phyloP scores from a whole-genome alignment of 2,329 filamentous ascomycete species.

The Fusarium nurragi region DNA sequence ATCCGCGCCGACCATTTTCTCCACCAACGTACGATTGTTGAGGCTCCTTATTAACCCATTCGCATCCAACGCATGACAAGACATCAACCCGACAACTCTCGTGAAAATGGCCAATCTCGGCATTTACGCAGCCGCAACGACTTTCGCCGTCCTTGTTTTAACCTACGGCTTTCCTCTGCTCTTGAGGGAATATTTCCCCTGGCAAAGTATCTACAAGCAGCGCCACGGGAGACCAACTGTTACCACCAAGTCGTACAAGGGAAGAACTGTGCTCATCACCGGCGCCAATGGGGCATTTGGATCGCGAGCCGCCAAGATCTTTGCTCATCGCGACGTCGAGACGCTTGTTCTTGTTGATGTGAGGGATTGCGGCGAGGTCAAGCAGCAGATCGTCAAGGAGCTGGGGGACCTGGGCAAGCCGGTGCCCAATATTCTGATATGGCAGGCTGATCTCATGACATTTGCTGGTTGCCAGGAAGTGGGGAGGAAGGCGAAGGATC shows the following conservation, averaged over 20 bases:
- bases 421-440: constrained; percentile 48
- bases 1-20: constrained; percentile 33
- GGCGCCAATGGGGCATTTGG: constrained; percentile 52
- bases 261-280: constrained; percentile 50
- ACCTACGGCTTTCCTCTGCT: constrained; percentile 47
- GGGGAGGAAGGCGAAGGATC: constrained; percentile 40
- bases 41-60: constrained; percentile 10
- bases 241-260: constrained; percentile 49
- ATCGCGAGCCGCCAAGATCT: constrained; percentile 49
- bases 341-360: constrained; percentile 52
- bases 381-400: constrained; percentile 49
- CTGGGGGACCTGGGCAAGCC: constrained; percentile 39
- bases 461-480: constrained; percentile 49
- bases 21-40: constrained; percentile 35
- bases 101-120: constrained; percentile 28
- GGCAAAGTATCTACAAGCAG: constrained; percentile 46
- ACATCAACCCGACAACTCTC: background rate
- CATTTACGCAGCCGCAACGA: constrained; percentile 14
- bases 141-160: constrained; percentile 33
- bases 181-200: constrained; percentile 50
- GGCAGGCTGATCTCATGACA: constrained; percentile 51
- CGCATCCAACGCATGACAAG: background rate
- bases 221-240: constrained; percentile 48
- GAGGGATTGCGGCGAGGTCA: constrained; percentile 46
- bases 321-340: constrained; percentile 47